Evolutionary conservation across 257 asterid genomes (phyloP).

Genomic region (Gentiana macrophylla): DNA sequence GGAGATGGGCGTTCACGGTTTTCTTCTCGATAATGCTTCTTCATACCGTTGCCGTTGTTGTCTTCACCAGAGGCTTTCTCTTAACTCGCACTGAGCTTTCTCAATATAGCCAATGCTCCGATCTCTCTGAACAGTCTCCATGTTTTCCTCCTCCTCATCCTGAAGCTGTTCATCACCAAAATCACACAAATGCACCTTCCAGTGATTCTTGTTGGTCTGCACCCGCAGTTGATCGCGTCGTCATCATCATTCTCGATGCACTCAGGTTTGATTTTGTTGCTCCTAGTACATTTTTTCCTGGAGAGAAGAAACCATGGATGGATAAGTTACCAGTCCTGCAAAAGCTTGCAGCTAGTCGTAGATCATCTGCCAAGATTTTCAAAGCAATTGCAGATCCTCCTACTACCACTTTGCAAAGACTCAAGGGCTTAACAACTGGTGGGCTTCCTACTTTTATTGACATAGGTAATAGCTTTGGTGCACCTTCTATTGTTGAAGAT

Average conservation of each 20-base stretch:
- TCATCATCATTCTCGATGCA: constrained; percentile 86
- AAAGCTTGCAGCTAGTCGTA: constrained; percentile 52
- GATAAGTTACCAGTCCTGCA: constrained; percentile 72
- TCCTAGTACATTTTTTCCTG: background rate
- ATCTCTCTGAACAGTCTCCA: constrained; percentile 63
- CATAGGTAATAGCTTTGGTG: constrained; percentile 96
- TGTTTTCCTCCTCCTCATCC: constrained; percentile 10
- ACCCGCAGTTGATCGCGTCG: constrained; percentile 71
- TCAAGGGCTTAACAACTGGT: constrained; percentile 97
- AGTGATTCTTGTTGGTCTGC: constrained; percentile 49
- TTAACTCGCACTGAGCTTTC: constrained; percentile 93
- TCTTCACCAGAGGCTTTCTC: constrained; percentile 88
- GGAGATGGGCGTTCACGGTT: constrained; percentile 41
- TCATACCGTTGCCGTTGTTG: constrained; percentile 49
- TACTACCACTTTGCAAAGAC: constrained; percentile 91
- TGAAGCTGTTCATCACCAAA: background rate
- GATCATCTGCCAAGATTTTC: constrained; percentile 59
- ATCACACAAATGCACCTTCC: constrained; percentile 10
- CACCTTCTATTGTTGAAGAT: constrained; percentile 95
- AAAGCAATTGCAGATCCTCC: constrained; percentile 98
- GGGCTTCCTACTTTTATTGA: constrained; percentile 99
- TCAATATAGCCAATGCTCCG: constrained; percentile 60
- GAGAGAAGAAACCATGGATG: constrained; percentile 95
- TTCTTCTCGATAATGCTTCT: constrained; percentile 51
- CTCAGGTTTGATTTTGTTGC: constrained; percentile 32